Base-by-base conservation (phyloP, 1,284 basidiomycete genomes). In the Ceratobasidium sp. region DNA sequence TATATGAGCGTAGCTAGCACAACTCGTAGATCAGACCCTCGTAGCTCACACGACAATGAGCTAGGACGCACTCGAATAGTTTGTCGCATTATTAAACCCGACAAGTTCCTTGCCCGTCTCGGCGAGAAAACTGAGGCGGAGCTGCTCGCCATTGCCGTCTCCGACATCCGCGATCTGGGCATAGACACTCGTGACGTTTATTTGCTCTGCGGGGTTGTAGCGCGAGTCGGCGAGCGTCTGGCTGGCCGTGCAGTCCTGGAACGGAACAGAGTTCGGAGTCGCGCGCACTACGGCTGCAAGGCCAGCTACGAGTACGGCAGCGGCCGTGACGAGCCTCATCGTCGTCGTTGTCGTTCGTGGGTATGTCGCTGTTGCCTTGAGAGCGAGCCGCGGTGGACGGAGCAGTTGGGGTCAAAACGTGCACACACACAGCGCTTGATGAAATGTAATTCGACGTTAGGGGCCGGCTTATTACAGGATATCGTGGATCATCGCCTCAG, bases 1-100 rank as follows among this genome's bases (percentile, higher is more conserved):
- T 91, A 92, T 85, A 97, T 96, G 42, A 97, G 87, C 13, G 95
- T 97, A 17, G 94, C 94, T 92, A 82, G 56, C 80, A 65, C 17
- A 33, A n/a, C n/a, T n/a, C 10, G 42, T 23, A 35, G 77, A 64
- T 42, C 77, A 58, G 51, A 8, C 63, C 7, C 15, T 17, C 28
- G 33, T 47, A 33, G 10, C 26, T n/a, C 35, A 56, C 51, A 23
- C n/a, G 58, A 15, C 53, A 10, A 73, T 65, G 77, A 77, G 76
- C 68, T 73, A 76, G 74, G 54, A 65, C 33, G 60, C 47, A 84
- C 88, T 83, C 82, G 92, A 94, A 87, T 81, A 89, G 91, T 63
- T 86, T 75, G 89, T 90, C 10, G 82, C 81, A 81, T 90, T 89
- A 69, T 89, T 87, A 42, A 88, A 88, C 13, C 91, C 91, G 35